Conservation (phyloP, 2,329 filamentous ascomycete species). For the Beauveria caledonica region DNA sequence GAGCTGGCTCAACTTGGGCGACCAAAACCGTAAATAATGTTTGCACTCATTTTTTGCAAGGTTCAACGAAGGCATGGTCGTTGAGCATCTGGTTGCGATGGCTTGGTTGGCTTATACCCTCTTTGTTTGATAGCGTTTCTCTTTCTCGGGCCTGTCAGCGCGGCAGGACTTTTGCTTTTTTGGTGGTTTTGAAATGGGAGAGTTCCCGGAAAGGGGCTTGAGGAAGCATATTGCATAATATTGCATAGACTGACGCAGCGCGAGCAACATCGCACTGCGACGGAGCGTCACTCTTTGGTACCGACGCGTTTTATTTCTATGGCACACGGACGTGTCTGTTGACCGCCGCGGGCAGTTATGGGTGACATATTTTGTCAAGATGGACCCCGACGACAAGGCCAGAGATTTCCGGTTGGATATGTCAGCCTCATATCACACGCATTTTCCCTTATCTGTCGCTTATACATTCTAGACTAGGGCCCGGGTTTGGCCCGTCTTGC, state of each 20-base stretch:
- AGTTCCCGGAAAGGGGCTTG: not conserved
- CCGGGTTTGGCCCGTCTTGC: slow-evolving; percentile 22
- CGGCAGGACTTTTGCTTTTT: slow-evolving; percentile 2
- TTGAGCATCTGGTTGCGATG: slow-evolving; percentile 13
- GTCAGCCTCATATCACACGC: slow-evolving; percentile 23
- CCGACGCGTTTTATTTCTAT: not conserved
- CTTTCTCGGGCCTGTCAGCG: slow-evolving; percentile 8
- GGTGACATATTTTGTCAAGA: not conserved
- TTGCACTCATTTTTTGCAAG: not conserved
- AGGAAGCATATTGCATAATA: not conserved
- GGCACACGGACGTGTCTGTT: not conserved
- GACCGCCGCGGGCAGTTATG: not conserved
- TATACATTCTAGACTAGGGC: slow-evolving; percentile 29
- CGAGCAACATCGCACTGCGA: slow-evolving; percentile 13
- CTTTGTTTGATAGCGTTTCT: slow-evolving; percentile 11
- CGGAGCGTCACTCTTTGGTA: slow-evolving; percentile 15
- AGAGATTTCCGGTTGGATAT: slow-evolving; percentile 23
- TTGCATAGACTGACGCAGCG: slow-evolving; percentile 9
- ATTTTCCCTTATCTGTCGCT: slow-evolving; percentile 17
- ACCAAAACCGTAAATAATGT: slow-evolving; percentile 24
- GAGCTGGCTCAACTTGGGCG: slow-evolving; percentile 72
- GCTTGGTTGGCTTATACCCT: slow-evolving; percentile 14
- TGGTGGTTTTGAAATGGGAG: not conserved
- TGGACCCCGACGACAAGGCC: slow-evolving; percentile 16
- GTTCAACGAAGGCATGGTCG: slow-evolving; percentile 12